Base-by-base conservation (phyloP, 768 basidiomycete genomes). In the Tricholoma terreum region DNA sequence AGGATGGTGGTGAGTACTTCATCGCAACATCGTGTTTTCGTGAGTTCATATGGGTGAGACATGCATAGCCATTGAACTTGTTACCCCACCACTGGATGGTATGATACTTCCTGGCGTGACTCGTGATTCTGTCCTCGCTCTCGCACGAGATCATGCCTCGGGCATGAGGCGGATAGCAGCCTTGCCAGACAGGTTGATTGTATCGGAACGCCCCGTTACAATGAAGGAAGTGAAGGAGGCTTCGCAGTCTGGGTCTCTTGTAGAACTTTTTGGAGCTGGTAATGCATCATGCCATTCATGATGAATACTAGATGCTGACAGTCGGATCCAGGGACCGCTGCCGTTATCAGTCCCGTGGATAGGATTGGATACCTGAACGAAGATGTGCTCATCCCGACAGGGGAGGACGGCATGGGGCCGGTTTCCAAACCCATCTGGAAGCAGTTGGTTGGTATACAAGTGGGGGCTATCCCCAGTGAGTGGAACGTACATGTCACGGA, bases 51-150 rank as follows among this genome's bases (percentile, higher is more conserved):
- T n/a, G 24, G 27, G 17, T 7, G 14, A 48, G 4, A 31, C 7
- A 3, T 7, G n/a, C 17, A 0, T 63, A 90, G 87, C 76, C n/a
- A 69, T 84, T 57, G 93, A 98, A 69, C 79, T 97, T 53, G 78
- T 92, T 60, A 97, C 96, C 1, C 91, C 95, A 2, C 89, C 92
- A 12, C 75, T 97, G 58, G 92, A 90, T 68, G 94, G 94, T 50
- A 89, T 92, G 73, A 92, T 98, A 65, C 83, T 98, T 1, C 94
- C 94, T 2, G 93, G 95, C 45, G 85, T 98, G 22, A 97, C 94
- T 6, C 86, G 95, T 60, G 89, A 90, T 65, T 94, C 92, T 24
- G 85, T 91, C 42, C 81, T 97, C 36, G 65, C 78, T 0, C 85
- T 98, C 43, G 82, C 84, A 4, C 74, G 82, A 14, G 85, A 84